Evolutionary conservation across 2,329 filamentous ascomycete species (phyloP), one percentile per base, ranked within the genome.

Genomic region (Arthrobotrys pseudoclavata): DNA sequence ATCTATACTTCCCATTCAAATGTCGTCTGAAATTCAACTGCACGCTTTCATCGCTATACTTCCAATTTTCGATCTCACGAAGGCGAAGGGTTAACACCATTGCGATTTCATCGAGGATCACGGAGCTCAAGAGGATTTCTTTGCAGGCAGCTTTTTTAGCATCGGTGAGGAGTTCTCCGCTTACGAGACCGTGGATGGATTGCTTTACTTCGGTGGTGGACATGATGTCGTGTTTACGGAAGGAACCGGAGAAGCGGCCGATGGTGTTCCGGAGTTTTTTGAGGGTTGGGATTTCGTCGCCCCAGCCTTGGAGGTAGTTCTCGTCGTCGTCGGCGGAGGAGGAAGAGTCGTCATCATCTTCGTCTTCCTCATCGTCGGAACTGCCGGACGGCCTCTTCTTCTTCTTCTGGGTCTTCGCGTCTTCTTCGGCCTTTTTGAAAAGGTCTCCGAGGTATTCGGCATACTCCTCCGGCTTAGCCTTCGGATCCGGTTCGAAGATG

Each of bases 1-100:
- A 86, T 1, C 88, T 84, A 80, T 90, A 90, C 75, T 87, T 87
- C 2, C 87, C 87, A 79, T 88, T 89, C 40, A 89, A 81, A 63
- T 88, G 86, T 6, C 86, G 85, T 40, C 87, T 85, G 84, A 86
- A 86, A 53, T 87, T 84, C 1, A 89, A 80, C 0, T 84, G 83
- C 6, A 88, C 84, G 3, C 84, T 85, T 12, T 81, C 82, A 1
- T 82, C 80, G 6, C 69, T 57, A 87, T 88, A 89, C 12, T 83
- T 81, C 88, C 88, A 89, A 24, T 82, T 86, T 20, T 86, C 84
- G 1, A 89, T 81, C 22, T 79, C 69, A n/a, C 75, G 57, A 12
- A 79, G 69, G 4, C 69, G 37, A 10, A 74, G 48, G 10, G 68
- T 79, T 20, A 79, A 42, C 13, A 79, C 75, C 63, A 69, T 69